Evolutionary conservation across 805 yeast genomes (phyloP).

Genomic region (Kazachstania taianensis): DNA sequence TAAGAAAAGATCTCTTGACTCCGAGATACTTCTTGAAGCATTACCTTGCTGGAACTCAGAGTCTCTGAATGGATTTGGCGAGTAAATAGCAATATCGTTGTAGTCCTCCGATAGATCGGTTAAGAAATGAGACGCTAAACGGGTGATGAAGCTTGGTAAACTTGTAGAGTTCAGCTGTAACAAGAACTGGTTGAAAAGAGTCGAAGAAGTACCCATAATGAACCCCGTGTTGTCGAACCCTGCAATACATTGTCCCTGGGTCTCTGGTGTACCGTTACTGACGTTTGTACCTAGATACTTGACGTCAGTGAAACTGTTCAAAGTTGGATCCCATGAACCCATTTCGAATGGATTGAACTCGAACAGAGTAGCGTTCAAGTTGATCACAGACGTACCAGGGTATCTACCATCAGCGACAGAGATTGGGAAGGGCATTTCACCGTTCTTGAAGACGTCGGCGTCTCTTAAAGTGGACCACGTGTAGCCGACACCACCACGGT

Average conservation of each 20-base stretch:
- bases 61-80: conserved; percentile 61
- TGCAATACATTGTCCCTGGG: conserved; percentile 40
- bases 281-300: conserved; percentile 63
- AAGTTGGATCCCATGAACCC: conserved; percentile 82
- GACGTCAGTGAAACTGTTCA: conserved; percentile 53
- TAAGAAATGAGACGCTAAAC: conserved; percentile 37
- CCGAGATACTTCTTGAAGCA: conserved; percentile 30
- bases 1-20: conserved; percentile 38
- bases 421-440: conserved; percentile 65
- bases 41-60: conserved; percentile 28
- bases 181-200: conserved; percentile 62
- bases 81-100: conserved; percentile 59
- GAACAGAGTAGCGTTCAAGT: conserved; percentile 58
- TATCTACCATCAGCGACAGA: conserved; percentile 54
- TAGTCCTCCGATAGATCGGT: conserved; percentile 38
- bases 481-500: conserved; percentile 55
- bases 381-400: conserved; percentile 48
- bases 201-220: conserved; percentile 72
- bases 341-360: conserved; percentile 58
- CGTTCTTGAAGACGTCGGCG: conserved; percentile 48
- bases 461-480: conserved; percentile 49
- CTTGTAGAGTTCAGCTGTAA: conserved; percentile 41
- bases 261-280: conserved; percentile 45
- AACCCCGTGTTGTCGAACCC: conserved; percentile 80
- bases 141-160: conserved; percentile 32